Conservation (phyloP, 306 rosid genomes). For the Astragalus membranaceus region DNA sequence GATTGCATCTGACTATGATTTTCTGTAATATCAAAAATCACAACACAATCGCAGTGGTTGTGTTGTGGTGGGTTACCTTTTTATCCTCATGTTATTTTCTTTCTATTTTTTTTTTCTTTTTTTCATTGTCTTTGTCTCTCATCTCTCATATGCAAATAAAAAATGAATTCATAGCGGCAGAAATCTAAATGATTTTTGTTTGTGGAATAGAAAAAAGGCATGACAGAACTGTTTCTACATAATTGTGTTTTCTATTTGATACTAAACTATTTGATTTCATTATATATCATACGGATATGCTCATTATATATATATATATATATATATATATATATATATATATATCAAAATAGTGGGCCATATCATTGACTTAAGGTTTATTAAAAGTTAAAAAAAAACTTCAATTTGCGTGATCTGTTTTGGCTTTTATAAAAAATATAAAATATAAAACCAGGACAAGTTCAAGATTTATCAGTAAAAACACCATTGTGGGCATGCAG, state of each 20-base stretch:
- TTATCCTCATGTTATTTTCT: not conserved
- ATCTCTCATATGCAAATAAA: not conserved
- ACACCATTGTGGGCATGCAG: constrained; percentile 1
- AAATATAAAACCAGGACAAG: not conserved
- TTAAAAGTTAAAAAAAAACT: not conserved
- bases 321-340: not conserved
- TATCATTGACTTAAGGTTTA: constrained; percentile 35
- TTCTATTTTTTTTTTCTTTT: not conserved
- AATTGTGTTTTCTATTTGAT: constrained; percentile 1
- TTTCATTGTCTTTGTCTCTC: constrained; percentile 4
- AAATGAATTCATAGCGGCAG: constrained; percentile 7
- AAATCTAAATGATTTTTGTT: constrained; percentile 9
- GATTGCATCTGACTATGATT: too few species aligned
- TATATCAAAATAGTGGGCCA: constrained; percentile 32
- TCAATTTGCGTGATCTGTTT: constrained; percentile 28
- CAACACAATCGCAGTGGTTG: too few species aligned
- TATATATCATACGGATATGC: constrained; percentile 20
- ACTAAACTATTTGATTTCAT: constrained; percentile 7
- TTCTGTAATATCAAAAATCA: too few species aligned
- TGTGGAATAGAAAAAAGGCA: constrained; percentile 19
- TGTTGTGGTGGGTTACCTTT: too few species aligned
- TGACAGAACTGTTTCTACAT: constrained; percentile 18
- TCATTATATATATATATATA: constrained; percentile 11
- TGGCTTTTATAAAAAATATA: constrained; percentile 17
- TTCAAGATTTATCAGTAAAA: not conserved